Evolutionary conservation across 768 basidiomycete species (phyloP), one percentile per base, ranked within the genome.

Genomic region (Rhizopogon vesiculosus): DNA sequence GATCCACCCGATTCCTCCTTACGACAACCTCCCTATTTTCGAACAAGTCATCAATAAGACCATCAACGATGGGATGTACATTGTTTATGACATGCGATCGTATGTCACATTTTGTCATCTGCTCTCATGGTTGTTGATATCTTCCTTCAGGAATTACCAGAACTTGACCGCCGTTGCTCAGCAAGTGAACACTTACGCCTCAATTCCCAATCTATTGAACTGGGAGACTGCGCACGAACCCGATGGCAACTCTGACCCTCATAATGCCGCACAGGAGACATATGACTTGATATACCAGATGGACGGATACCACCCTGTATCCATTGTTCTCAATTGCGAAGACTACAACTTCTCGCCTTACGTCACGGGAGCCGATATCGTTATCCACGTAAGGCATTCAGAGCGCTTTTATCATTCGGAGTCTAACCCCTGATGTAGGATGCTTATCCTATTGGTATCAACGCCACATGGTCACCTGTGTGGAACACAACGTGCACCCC

Each of bases 11-110:
- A 76, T 91, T 12, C 88, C 91, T 1, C 73, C 81, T 0, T 90
- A 85, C 58, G 76, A 76, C 56, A 82, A 86, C 58, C 61, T 79
- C 3, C 82, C 84, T 0, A 69, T 28, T 12, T 60, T 65, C 28
- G 22, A 62, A 31, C 52, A 69, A 42, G 52, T 62, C 3, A 45
- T 71, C 16, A 42, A 62, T 12, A 58, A 2, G 38, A 51, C 67
- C 3, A 3, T 41, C 9, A 58, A 60, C 18, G 54, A 62, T 4
- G 66, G 65, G 33, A 58, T 83, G 3, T 91, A 86, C 62, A 68
- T 92, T 35, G 84, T 91, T 77, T 91, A 88, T 61, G 89, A 92
- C 62, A 87, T 93, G 88, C 79, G 89, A 61, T 69, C 67, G 80
- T 81, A 28, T 43, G 72, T 60, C 53, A 10, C 19, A 16, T 12